Base-by-base conservation (phyloP, 345 rosid genomes). In the Salix purpurea region DNA sequence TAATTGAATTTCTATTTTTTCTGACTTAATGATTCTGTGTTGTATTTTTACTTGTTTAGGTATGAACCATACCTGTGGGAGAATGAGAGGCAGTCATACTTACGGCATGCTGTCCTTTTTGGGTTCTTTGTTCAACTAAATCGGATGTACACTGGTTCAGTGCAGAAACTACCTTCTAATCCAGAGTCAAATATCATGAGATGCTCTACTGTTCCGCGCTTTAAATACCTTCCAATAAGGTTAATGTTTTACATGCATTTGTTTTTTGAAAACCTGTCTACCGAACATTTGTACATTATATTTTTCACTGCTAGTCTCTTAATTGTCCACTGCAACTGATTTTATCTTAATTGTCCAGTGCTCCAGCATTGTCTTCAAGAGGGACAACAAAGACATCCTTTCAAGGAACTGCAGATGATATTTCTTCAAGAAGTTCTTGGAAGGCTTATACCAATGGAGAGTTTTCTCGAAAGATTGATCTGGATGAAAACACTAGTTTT, bases 221-320 rank as follows among this genome's bases (percentile, higher is more conserved):
- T 96, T 88, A 92, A 94, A 76, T 96, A 94, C 86, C 95, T 96
- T 79, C 98, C 99, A 67, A 96, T 93, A 85, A 92, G 99, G 99
- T 93, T 67, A 72, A 71, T 74, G 37, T 74, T 52, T 78, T 73
- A 4, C 23, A 10, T 24, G 16, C 21, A 16, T 65, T 65, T 34
- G 37, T 34, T 65, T 21, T 26, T 30, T 9, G 64, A 18, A 26
- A 30, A 26, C 36, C 16, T 32, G 19, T 16, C 68, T 30, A 32
- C 39, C 9, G 15, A 4, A 65, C 40, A 65, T 26, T 18, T 65
- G 39, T 13, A 8, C 68, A 15, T 32, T 9, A 65, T 21, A 30
- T 2, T 26, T 54, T 28, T 40, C 23, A 7, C 28, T 75, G 16
- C 34, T 65, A 34, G 68, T 65, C 9, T 30, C n/a, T 15, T 56